Base-by-base conservation (phyloP, 2,329 filamentous ascomycete genomes). In the Bipolaris bicolor region DNA sequence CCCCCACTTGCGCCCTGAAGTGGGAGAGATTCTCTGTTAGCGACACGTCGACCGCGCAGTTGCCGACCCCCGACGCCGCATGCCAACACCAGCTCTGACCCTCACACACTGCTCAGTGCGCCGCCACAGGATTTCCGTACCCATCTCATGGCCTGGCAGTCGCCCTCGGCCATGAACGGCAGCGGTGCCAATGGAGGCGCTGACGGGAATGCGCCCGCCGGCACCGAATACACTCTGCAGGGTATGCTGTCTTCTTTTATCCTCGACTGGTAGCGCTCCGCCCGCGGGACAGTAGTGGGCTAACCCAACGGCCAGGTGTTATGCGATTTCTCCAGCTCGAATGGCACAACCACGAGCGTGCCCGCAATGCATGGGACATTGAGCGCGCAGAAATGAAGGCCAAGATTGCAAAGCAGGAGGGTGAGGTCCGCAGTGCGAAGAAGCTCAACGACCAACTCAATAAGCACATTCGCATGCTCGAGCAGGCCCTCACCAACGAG, bases 251-350 rank as follows among this genome's bases (percentile, higher is more conserved):
- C 39, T 45, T 48, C 34, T 46, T 41, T 43, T 34, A 18, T 36
- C 18, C 10, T 41, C 26, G 26, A 29, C 26, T 10, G 26, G 16
- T 40, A 44, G 49, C 56, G 55, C 49, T 52, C 41, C 31, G 55
- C 43, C 52, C 33, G 41, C 45, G 49, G 51, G 51, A 52, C 9
- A 41, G 26, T 34, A 24, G 34, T 49, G 46, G 50, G 58, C 66
- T 74, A 58, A 73, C 57, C 55, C 37, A 31, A 31, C 15, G 26
- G 52, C 33, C 67, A 95, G 91, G 95, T 74, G 95, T 99, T 36
- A 99, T 99, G 95, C 93, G 95, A 78, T 99, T 99, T 77, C 87
- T 99, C 37, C 95, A 99, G 80, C 95, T 95, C 46, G 94, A 99
- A 85, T 99, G 95, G 95, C 95, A 99, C 79, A 90, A 92, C 67